phyloP scores from a whole-genome alignment of 129 eudicot genomes.

The Lactuca sativa region DNA sequence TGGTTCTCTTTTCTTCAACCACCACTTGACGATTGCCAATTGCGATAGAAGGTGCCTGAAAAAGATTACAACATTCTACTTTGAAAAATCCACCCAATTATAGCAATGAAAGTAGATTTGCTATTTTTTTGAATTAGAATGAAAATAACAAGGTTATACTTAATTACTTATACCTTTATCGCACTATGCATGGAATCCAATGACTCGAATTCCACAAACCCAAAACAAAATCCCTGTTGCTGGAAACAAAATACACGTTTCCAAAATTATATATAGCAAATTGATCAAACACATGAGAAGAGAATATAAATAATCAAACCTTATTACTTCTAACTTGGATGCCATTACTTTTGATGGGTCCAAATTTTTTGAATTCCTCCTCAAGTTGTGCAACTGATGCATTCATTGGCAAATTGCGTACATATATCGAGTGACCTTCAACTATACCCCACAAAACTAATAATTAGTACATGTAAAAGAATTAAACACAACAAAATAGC shows the following conservation, averaged over 20 bases:
- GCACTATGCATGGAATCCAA: conserved; percentile 73
- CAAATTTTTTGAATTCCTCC: conserved; percentile 72
- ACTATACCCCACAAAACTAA: conserved; percentile 23
- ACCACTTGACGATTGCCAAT: conserved; percentile 57
- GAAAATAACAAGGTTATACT: too few species aligned
- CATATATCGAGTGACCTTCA: conserved; percentile 79
- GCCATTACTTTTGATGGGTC: conserved; percentile 69
- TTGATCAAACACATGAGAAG: neutral
- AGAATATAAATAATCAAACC: conserved; percentile 37
- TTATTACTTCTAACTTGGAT: conserved; percentile 87
- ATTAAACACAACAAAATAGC: neutral
- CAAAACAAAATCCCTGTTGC: conserved; percentile 79
- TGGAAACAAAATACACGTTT: conserved; percentile 22
- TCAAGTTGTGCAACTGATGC: conserved; percentile 62
- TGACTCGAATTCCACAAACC: conserved; percentile 84
- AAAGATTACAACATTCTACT: neutral
- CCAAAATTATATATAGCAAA: neutral
- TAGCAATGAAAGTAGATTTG: neutral
- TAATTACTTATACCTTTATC: conserved; percentile 49
- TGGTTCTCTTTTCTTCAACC: conserved; percentile 72
- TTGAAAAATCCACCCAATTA: too few species aligned
- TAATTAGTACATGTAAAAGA: neutral
- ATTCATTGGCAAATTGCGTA: conserved; percentile 71
- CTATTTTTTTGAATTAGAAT: neutral
- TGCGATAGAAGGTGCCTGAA: conserved; percentile 65